Base-by-base conservation (phyloP, 345 rosid genomes). In the Eucalyptus regnans region DNA sequence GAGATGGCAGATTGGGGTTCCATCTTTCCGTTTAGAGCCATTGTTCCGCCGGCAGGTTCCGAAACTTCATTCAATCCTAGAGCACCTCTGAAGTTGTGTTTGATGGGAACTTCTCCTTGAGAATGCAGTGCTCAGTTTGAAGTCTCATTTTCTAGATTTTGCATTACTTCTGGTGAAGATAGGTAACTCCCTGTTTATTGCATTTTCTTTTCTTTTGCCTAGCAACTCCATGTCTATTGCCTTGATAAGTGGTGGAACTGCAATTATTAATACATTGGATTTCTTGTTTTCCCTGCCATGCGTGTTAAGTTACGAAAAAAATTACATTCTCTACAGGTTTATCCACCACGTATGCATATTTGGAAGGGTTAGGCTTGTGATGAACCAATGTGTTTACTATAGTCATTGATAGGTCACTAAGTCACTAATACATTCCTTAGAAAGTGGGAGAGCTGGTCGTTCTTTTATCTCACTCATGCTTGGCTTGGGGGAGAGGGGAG, bases 11-110 rank as follows among this genome's bases (percentile, higher is more conserved):
- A 93, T 93, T 41, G 99, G 99, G 54, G 95, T 95, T 90, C 97
- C 99, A 81, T 96, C 99, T 89, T 98, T 96, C 93, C 91, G 99
- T 92, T 94, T 98, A 80, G 99, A 98, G 92, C 99, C 99, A 37
- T 92, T 97, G 93, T 97, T 97, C 92, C 95, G 99, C 88, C 93
- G 98, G 89, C 92, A 96, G 90, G 93, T 92, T 86, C 97, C 99
- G 9, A 98, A 95, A 90, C 97, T 96, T 90, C 97, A 96, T 90
- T 91, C 92, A 89, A 91, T 95, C 89, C 92, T 97, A 92, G 99
- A 98, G 95, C 93, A 96, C 86, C 90, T 95, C 87, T 92, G 90
- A 93, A 90, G 90, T 90, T 89, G 71, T 87, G 66, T 64, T 87
- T 87, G 87, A 52, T 90, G 66, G 52, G 50, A 86, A 46, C 29